Evolutionary conservation across 352 stramenopile species (phyloP), one percentile per base, ranked within the genome.

Genomic region (Globisporangium megalacanthum): DNA sequence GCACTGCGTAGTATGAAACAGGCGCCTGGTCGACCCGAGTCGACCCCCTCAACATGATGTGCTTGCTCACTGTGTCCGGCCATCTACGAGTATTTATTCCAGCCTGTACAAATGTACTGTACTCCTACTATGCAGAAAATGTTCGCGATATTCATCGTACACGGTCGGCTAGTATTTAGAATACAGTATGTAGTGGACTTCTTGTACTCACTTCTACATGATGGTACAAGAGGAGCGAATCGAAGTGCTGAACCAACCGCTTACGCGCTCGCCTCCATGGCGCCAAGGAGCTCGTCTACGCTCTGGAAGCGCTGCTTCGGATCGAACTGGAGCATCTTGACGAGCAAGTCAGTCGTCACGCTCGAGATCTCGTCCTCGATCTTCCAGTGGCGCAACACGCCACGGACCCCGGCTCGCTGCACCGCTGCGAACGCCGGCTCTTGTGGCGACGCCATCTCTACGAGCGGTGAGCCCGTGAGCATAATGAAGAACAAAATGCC

Each of bases 401-500:
- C 50, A 3, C 29, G 50, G n/a, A 42, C 4, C 3, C 50, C 50
- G 10, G 41, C 20, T 35, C 33, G 0, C n/a, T 46, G 7, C 20
- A 55, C 25, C n/a, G 50, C 50, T 15, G 11, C 20, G 15, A 46
- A 55, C 50, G 33, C 50, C 0, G 33, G 33, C 0, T 42, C 17
- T 1, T 35, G n/a, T 9, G n/a, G 25, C 14, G 33, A 10, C 37
- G 29, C 50, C 5, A 3, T 31, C 29, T 46, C 33, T 3, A 46
- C 10, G 6, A 55, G 37, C 17, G 31, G 50, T 0, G 77, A 85
- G 0, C 82, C 82, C 33, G 82, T 88, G 41, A 92, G 60, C 61
- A 92, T 61, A 46, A 89, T 73, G 62, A 89, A 92, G 31, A 89
- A 72, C 62, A 89, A 89, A 25, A 83, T 71, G 6, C 82, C 79